A percentile compares a stretch with the other conserved stretches of the same genome.
Conservation (phyloP, 345 rosid genomes). For the Sonneratia alba region DNA sequence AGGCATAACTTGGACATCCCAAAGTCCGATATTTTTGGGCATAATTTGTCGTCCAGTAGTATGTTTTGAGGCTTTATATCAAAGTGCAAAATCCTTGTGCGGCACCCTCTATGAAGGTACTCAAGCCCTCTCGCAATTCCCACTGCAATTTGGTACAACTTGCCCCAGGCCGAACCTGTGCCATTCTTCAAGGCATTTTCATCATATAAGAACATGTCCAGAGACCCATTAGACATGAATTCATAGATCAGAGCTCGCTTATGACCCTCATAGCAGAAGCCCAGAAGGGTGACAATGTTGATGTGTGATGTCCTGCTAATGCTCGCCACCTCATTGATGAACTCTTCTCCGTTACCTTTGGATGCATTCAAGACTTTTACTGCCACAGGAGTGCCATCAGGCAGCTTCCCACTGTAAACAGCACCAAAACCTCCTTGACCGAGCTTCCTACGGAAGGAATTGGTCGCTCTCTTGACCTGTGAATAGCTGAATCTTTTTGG, state of each 20-base stretch:
- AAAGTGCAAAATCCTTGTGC: slow-evolving; percentile 28
- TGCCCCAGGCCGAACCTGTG: slow-evolving; percentile 15
- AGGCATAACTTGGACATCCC: slow-evolving; percentile 34
- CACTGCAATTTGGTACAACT: slow-evolving; percentile 12
- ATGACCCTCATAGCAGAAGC: slow-evolving; percentile 23
- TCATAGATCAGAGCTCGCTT: slow-evolving; percentile 30
- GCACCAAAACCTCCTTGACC: slow-evolving; percentile 29
- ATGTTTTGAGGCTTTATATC: slow-evolving; percentile 41
- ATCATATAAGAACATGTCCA: slow-evolving; percentile 24
- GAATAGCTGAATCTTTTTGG: slow-evolving; percentile 18
- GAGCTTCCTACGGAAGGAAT: slow-evolving; percentile 14
- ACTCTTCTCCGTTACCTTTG: slow-evolving; percentile 31
- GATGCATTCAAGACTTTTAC: slow-evolving; percentile 22
- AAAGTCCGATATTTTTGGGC: slow-evolving; percentile 37
- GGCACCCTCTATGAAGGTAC: slow-evolving; percentile 40
- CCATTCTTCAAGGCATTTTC: not conserved
- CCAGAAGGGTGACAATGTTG: slow-evolving; percentile 15
- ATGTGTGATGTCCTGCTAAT: slow-evolving; percentile 29
- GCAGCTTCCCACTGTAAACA: slow-evolving; percentile 19
- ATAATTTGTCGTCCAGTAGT: slow-evolving; percentile 26
- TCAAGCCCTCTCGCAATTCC: slow-evolving; percentile 35
- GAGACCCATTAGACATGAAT: slow-evolving; percentile 41
- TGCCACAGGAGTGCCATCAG: slow-evolving; percentile 23
- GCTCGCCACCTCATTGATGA: slow-evolving; percentile 36
- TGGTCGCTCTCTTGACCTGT: slow-evolving; percentile 21